Conservation (phyloP, 352 stramenopile genomes). For the Pythium sukuiense region DNA sequence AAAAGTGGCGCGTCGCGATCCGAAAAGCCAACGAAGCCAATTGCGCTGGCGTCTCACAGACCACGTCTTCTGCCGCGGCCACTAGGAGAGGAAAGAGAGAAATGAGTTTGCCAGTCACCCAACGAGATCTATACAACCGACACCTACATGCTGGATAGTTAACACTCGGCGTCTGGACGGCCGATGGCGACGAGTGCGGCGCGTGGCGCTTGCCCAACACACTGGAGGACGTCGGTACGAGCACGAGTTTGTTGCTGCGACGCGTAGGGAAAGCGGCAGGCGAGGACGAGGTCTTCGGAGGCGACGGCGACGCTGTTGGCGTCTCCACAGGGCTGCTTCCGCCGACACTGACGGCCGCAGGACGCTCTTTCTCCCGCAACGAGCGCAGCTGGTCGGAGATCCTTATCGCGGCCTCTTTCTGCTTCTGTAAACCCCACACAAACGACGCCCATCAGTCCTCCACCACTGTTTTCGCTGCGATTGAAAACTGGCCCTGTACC, state of each 20-base stretch:
- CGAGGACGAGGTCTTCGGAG: constrained; percentile 1
- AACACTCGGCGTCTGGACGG: neutral
- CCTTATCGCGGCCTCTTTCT: constrained; percentile 17
- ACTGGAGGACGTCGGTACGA: constrained; percentile 6
- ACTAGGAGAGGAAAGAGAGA: neutral
- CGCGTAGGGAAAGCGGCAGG: neutral
- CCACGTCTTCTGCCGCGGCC: neutral
- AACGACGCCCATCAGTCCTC: neutral
- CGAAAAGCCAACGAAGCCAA: constrained; percentile 13
- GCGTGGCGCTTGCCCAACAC: constrained; percentile 17
- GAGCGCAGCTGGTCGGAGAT: constrained; percentile 18
- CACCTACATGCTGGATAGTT: constrained; percentile 9
- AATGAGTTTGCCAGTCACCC: neutral
- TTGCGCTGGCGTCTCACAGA: neutral
- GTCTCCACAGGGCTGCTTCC: neutral
- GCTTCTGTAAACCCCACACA: constrained; percentile 9
- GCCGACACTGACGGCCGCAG: neutral
- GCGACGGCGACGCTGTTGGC: constrained; percentile 4
- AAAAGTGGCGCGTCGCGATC: constrained; percentile 19
- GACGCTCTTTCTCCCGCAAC: constrained; percentile 1
- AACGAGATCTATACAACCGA: neutral
- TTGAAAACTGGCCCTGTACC: neutral
- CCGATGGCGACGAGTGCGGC: neutral
- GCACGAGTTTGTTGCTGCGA: constrained; percentile 19
- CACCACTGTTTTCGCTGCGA: neutral